Base-by-base conservation (phyloP, 306 rosid species). In the Canavalia gladiata region DNA sequence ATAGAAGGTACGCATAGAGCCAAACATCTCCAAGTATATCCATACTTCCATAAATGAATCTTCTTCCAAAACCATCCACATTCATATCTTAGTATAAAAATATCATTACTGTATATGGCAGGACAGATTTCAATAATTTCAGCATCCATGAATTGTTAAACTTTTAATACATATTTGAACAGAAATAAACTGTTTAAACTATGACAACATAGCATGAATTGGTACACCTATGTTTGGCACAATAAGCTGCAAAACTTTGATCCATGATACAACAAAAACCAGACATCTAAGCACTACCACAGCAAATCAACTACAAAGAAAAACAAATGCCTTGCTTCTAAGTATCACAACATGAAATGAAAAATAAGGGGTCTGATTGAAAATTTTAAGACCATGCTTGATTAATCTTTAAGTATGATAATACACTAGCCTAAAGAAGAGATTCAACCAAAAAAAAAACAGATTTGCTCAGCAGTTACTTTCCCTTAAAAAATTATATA, bases 61-160 rank as follows among this genome's bases (percentile, higher is more conserved):
- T 7, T 59, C 70, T 75, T 59, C 46, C 79, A 45, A 75, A 43
- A 59, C 31, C 58, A 75, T 47, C 68, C 70, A 31, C 56, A 59
- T 42, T 49, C 35, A 52, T 9, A 51, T 51, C 76, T 51, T 34
- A 29, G 63, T 0, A n/a, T 10, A 35, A 10, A 68, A 43, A 45
- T 5, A 9, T 9, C 4, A 45, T 4, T 45, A 28, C 34, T 28
- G 52, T 7, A 9, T 6, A 4, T 67, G 37, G 10, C 52, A 7
- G 35, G 37, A 4, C 8, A 28, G 13, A 7, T 9, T 57, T 28
- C 9, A 57, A 0, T 28, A 11, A n/a, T n/a, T 63, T 42, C 52
- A 67, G 35, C 30, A 65, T 18, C 33, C 59, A 47, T 30, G 74
- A 37, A 68, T 29, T 0, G 0, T 54, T 28, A 68, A 71, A 43